Evolutionary conservation across 1,284 basidiomycete species (phyloP).

Genomic region (Earliella scabrosa): DNA sequence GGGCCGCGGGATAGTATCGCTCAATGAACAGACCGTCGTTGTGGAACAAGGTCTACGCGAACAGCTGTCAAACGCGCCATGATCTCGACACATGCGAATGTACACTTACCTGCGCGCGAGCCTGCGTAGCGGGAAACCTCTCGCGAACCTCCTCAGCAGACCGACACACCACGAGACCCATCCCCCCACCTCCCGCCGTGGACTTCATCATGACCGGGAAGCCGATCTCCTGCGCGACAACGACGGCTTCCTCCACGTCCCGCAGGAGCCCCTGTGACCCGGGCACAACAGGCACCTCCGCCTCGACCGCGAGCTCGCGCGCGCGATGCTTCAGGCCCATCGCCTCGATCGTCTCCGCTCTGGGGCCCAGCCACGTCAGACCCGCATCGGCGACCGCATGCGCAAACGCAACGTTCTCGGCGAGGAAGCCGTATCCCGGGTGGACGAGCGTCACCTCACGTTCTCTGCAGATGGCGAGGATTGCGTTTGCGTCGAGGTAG

Average conservation of each 20-base stretch:
- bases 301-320: constrained; percentile 49
- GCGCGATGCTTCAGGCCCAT: constrained; percentile 74
- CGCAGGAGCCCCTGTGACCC: constrained; percentile 55
- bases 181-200: constrained; percentile 74
- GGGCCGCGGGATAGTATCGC: constrained; percentile 56
- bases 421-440: constrained; percentile 72
- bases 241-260: constrained; percentile 48
- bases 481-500: constrained; percentile 47
- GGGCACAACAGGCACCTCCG: constrained; percentile 58
- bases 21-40: constrained; percentile 65
- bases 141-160: constrained; percentile 44
- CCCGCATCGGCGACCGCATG: constrained; percentile 48
- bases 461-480: constrained; percentile 50
- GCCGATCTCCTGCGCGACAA: constrained; percentile 48
- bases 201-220: constrained; percentile 75
- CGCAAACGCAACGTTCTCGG: constrained; percentile 68
- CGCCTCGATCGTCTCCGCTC: constrained; percentile 50
- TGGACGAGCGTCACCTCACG: constrained; percentile 59
- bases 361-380: constrained; percentile 66
- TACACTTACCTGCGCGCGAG: constrained; percentile 50
- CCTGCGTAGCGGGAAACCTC: constrained; percentile 43
- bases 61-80: too few species aligned
- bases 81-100: too few species aligned
- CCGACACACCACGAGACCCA: constrained; percentile 67
- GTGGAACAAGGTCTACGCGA: constrained; percentile 52